Evolutionary conservation across 768 basidiomycete species (phyloP), one percentile per base, ranked within the genome.

Genomic region (Calocybe gangraenosa): DNA sequence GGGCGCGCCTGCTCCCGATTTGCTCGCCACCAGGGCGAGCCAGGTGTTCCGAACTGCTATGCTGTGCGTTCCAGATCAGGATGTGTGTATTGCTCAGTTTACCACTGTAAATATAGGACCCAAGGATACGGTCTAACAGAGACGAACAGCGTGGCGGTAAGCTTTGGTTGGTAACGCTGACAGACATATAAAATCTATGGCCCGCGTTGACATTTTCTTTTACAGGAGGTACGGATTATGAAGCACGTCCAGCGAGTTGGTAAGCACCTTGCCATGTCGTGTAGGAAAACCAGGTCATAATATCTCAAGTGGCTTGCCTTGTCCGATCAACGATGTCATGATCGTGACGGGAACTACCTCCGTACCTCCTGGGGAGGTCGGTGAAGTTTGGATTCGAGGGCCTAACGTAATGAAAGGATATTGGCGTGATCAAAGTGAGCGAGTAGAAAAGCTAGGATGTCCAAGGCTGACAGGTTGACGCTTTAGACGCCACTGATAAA

Each of bases 201-300:
- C 65, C 18, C 79, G 75, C 23, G 74, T 75, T 35, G 82, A 84
- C 57, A n/a, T n/a, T n/a, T n/a, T n/a, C n/a, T n/a, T n/a, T n/a
- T n/a, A n/a, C n/a, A n/a, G n/a, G n/a, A n/a, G n/a, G n/a, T n/a
- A n/a, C n/a, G n/a, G n/a, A n/a, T n/a, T 81, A 75, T 53, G 39
- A 64, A 18, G 58, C 60, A 17, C 69, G 78, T 22, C 73, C 74
- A n/a, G 59, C 61, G 3, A 69, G 64, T 59, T 67, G 70, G 76
- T 78, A 46, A 52, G 71, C 61, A 32, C 25, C 15, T 30, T 37
- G 14, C 39, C 39, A 37, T 37, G 10, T 38, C 35, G 5, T 36
- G 9, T 7, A n/a, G 18, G 5, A 37, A 22, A 34, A 40, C 42
- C 21, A 41, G 25, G 22, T 32, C 19, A 33, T 31, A 7, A 23